These are phyloP conservation scores for Phytomonas francai DNA, from an alignment of 208 protist genomes.

Conservation along the genomic window DNA sequence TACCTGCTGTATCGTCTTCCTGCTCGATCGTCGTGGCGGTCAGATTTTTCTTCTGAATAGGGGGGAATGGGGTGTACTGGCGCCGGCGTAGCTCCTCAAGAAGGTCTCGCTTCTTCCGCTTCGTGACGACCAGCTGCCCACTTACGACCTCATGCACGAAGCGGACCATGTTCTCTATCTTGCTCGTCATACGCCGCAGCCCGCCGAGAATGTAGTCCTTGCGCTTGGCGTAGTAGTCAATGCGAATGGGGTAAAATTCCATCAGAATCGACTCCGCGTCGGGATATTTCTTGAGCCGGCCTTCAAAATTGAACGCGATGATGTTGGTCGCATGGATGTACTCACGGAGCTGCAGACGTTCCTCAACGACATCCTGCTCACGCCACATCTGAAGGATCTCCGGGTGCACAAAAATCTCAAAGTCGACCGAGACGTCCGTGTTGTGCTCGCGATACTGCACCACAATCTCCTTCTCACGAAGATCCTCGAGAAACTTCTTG, in stretches of 20 bases:
- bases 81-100: slow-evolving; percentile 87
- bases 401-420: slow-evolving; percentile 89
- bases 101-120: slow-evolving; percentile 90
- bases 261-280: slow-evolving; percentile 92
- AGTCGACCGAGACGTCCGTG: slow-evolving; percentile 95
- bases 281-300: slow-evolving; percentile 93
- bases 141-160: slow-evolving; percentile 97
- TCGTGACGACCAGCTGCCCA: slow-evolving; percentile 90
- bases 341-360: slow-evolving; percentile 89
- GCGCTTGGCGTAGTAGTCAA: slow-evolving; percentile 95
- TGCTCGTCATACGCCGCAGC: slow-evolving; percentile 73
- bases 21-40: slow-evolving; percentile 69
- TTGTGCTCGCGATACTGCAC: slow-evolving; percentile 96
- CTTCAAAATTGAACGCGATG: slow-evolving; percentile 95
- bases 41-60: slow-evolving; percentile 75
- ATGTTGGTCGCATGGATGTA: slow-evolving; percentile 95
- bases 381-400: slow-evolving; percentile 75
- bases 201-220: slow-evolving; percentile 91
- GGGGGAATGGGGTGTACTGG: slow-evolving; percentile 87
- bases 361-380: slow-evolving; percentile 72
- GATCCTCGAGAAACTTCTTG: slow-evolving; percentile 93
- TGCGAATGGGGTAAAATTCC: slow-evolving; percentile 95
- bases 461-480: slow-evolving; percentile 84
- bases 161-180: slow-evolving; percentile 97
- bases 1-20: slow-evolving; percentile 22